These are phyloP conservation scores for Penicillium italicum DNA, from an alignment of 2,329 filamentous ascomycete genomes.

Conservation along the genomic window DNA sequence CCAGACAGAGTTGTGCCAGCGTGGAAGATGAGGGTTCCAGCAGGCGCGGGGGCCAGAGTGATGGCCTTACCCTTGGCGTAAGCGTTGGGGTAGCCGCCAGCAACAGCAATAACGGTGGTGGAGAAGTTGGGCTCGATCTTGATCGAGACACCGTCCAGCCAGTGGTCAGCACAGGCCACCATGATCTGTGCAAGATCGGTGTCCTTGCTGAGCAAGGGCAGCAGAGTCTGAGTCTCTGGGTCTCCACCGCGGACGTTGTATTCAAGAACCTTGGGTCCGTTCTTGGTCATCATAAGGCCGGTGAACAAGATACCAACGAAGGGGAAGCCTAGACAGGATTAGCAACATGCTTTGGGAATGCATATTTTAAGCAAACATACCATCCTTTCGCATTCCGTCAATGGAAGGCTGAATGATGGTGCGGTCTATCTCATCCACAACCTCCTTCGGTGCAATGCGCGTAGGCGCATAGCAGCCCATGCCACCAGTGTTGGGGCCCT, in stretches of 20 bases:
- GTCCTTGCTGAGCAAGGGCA: constrained; percentile 71
- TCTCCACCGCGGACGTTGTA: constrained; percentile 94
- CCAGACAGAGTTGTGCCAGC: constrained; percentile 71
- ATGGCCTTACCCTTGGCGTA: constrained; percentile 76
- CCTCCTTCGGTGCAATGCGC: constrained; percentile 67
- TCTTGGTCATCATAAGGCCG: constrained; percentile 85
- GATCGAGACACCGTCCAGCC: constrained; percentile 66
- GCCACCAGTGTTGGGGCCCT: constrained; percentile 89
- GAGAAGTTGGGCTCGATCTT: constrained; percentile 68
- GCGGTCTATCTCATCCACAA: constrained; percentile 74
- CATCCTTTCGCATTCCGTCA: constrained; percentile 79
- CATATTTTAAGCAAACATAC: constrained; percentile 62
- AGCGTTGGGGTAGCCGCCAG: constrained; percentile 81
- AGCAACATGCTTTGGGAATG: constrained; percentile 61
- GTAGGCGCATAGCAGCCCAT: constrained; percentile 99
- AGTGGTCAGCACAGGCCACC: constrained; percentile 75
- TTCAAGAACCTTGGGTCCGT: constrained; percentile 78
- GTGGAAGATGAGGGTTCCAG: constrained; percentile 77
- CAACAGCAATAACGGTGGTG: constrained; percentile 89
- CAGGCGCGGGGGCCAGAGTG: constrained; percentile 51
- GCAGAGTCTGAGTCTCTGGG: constrained; percentile 82
- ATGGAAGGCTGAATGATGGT: constrained; percentile 87
- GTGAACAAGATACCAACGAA: constrained; percentile 47
- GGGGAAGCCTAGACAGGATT: constrained; percentile 33
- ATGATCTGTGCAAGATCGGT: constrained; percentile 86